Conservation (phyloP, 768 basidiomycete genomes). For the Arthromyces matolae region DNA sequence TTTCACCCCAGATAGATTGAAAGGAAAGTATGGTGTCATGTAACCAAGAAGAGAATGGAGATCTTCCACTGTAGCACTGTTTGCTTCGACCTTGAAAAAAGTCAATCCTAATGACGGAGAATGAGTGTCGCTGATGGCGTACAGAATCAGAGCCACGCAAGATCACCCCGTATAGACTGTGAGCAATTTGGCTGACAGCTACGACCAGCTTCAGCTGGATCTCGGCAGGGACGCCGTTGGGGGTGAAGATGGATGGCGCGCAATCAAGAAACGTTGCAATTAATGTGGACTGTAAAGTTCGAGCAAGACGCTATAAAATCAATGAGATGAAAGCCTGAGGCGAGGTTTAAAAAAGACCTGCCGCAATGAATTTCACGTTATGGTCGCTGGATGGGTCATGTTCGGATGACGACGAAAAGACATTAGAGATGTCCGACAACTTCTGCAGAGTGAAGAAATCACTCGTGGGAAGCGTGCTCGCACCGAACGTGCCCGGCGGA, state of each 20-base stretch:
- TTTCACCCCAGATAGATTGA: constrained; percentile 41
- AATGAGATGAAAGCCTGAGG: not conserved
- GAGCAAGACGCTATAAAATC: constrained; percentile 55
- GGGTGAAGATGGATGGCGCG: constrained; percentile 78
- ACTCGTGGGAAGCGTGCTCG: not conserved
- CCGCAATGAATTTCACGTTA: constrained; percentile 3
- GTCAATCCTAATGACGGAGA: no score
- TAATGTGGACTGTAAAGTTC: constrained; percentile 73
- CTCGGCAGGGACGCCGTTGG: constrained; percentile 53
- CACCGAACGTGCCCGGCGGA: constrained; percentile 23
- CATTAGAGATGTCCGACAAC: constrained; percentile 8
- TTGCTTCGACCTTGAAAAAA: constrained; percentile 19
- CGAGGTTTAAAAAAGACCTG: not conserved
- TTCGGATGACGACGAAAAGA: constrained; percentile 1
- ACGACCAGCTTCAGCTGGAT: constrained; percentile 57
- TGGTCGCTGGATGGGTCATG: constrained; percentile 3
- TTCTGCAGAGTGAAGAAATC: constrained; percentile 6
- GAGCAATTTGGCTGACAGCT: constrained; percentile 54
- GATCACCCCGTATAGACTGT: constrained; percentile 56
- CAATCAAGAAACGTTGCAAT: constrained; percentile 84
- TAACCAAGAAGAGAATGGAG: constrained; percentile 61
- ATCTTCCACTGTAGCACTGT: constrained; percentile 36
- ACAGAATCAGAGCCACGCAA: constrained; percentile 41
- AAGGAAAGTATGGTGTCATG: constrained; percentile 86
- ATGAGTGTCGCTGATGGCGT: constrained; percentile 23